A percentile compares a stretch with the other conserved stretches of the same genome.
Evolutionary conservation across 495 filamentous ascomycete species (phyloP).

Genomic region (Aspergillus indologenus): DNA sequence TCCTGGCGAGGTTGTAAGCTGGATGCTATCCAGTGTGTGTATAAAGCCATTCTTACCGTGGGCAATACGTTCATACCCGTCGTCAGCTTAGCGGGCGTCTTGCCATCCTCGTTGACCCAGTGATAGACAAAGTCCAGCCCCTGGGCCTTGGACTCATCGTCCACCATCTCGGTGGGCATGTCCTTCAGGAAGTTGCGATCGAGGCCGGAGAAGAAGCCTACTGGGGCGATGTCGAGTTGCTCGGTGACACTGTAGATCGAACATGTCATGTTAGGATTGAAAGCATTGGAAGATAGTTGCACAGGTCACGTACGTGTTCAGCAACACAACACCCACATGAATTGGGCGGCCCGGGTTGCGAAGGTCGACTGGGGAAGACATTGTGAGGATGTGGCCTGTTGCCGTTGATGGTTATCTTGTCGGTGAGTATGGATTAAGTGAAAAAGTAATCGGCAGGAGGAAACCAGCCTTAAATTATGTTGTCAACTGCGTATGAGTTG

Average conservation of each 20-base stretch:
- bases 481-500: too few species aligned
- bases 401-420: background rate
- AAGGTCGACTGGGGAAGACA: constrained; percentile 14
- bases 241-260: background rate
- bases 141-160: background rate
- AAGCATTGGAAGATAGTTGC: too few species aligned
- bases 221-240: background rate
- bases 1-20: background rate
- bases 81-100: background rate
- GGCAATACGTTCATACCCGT: background rate
- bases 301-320: constrained; percentile 4
- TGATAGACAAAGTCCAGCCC: background rate
- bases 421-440: too few species aligned
- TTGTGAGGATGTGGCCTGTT: background rate
- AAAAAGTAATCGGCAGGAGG: too few species aligned
- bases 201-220: background rate
- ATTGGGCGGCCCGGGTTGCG: constrained; percentile 14
- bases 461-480: too few species aligned
- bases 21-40: too few species aligned
- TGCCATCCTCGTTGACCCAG: background rate
- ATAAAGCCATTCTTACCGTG: too few species aligned
- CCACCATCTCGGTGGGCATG: background rate
- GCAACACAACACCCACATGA: constrained; percentile 11
- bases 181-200: background rate
- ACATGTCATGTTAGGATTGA: too few species aligned